These are phyloP conservation scores for Scenedesmus sp. DNA, from an alignment of 163 green algal genomes.

Conservation along the genomic window DNA sequence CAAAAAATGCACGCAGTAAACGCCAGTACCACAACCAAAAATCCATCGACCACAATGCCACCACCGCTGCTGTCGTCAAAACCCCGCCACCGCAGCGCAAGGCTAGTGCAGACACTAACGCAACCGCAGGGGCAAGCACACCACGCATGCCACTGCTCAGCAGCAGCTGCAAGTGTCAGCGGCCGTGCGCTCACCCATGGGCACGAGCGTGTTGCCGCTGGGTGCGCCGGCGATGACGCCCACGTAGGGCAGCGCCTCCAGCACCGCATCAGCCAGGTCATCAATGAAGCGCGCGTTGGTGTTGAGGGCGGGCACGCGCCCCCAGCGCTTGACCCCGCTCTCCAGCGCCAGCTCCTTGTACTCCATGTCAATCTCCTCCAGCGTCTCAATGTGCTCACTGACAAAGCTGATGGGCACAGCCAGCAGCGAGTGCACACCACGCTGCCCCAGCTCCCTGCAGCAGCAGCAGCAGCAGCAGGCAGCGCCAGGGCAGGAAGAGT, in stretches of 20 bases:
- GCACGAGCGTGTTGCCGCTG: slow-evolving; percentile 41
- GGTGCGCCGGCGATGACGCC: slow-evolving; percentile 59
- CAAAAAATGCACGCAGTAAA: no score
- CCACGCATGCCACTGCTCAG: no score
- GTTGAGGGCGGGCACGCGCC: slow-evolving; percentile 97
- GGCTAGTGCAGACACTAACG: no score
- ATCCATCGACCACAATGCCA: no score
- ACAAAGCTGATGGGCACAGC: slow-evolving; percentile 99
- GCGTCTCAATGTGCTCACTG: slow-evolving; percentile 99
- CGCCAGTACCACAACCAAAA: no score
- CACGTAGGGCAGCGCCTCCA: slow-evolving; percentile 95
- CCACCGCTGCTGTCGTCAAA: no score
- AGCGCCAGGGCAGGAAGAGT: background rate
- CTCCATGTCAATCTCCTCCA: slow-evolving; percentile 99
- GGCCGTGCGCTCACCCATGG: slow-evolving; percentile 55
- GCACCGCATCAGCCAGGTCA: slow-evolving; percentile 95
- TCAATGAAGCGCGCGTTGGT: slow-evolving; percentile 91
- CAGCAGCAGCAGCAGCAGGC: background rate
- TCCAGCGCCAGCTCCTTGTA: slow-evolving; percentile 92
- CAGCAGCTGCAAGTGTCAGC: no score
- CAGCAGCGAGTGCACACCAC: slow-evolving; percentile 88
- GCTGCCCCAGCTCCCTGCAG: slow-evolving; percentile 77
- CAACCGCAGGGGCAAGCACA: no score
- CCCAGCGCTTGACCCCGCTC: slow-evolving; percentile 93
- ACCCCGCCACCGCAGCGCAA: no score